Evolutionary conservation across 2,329 filamentous ascomycete species (phyloP).

Genomic region (Lithohypha guttulata): DNA sequence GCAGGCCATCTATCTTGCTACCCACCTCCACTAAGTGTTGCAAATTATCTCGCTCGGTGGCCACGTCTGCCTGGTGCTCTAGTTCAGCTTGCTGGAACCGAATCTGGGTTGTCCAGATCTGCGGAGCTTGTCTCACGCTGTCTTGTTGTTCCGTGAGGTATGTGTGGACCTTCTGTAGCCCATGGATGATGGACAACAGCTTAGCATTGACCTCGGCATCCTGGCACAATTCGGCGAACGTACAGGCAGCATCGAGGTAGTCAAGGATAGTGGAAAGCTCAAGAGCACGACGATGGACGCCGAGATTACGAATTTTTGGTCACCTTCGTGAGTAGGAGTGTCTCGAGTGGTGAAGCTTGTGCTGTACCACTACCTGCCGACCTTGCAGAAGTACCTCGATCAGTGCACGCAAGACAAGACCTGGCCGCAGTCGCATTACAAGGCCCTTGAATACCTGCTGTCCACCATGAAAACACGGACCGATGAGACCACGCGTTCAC

Average conservation of each 20-base stretch:
- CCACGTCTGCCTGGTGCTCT: background rate
- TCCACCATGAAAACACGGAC: too few species aligned
- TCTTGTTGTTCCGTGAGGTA: background rate
- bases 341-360: background rate
- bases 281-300: background rate
- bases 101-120: background rate
- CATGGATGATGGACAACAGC: background rate
- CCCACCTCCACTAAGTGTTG: background rate
- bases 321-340: background rate
- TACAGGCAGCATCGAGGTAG: background rate
- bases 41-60: background rate
- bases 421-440: too few species aligned
- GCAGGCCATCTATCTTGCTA: background rate
- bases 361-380: too few species aligned
- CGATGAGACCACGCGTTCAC: too few species aligned
- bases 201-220: background rate
- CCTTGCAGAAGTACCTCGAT: too few species aligned
- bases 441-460: too few species aligned
- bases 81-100: slow-evolving; percentile 1
- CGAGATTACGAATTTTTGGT: slow-evolving; percentile 1
- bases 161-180: background rate
- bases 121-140: background rate
- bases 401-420: too few species aligned
- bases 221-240: background rate
- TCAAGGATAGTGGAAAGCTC: background rate